These are phyloP conservation scores for Filobasidium wieringae DNA, from an alignment of 768 basidiomycete species.

Conservation along the genomic window DNA sequence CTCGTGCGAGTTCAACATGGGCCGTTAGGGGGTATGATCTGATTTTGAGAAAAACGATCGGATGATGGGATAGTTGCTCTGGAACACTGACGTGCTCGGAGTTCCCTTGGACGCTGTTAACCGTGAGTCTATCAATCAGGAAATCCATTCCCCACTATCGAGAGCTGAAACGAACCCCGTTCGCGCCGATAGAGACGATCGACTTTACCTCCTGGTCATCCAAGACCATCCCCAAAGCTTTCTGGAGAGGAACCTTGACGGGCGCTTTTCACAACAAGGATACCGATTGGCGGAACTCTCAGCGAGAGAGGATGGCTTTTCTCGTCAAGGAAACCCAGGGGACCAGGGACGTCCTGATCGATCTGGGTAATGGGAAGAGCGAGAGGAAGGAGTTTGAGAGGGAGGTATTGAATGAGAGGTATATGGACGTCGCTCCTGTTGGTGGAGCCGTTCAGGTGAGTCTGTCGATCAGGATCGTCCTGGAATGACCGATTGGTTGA, in stretches of 20 bases:
- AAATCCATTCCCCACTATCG: not conserved
- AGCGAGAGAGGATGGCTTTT: conserved; percentile 25
- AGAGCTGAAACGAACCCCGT: not conserved
- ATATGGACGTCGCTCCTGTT: conserved; percentile 26
- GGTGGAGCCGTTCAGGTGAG: conserved; percentile 30
- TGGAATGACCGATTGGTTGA: not conserved
- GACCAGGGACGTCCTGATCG: conserved; percentile 9
- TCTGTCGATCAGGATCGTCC: not conserved
- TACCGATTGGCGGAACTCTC: conserved; percentile 25
- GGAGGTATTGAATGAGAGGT: conserved; percentile 21
- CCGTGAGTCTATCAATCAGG: not conserved
- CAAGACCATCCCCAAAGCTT: conserved; percentile 24
- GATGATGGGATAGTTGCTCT: not conserved
- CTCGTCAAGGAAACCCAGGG: conserved; percentile 17
- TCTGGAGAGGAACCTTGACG: conserved; percentile 34
- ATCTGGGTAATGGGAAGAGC: conserved; percentile 10
- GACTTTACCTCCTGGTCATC: conserved; percentile 18
- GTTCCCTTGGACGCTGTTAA: conserved; percentile 8
- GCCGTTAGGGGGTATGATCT: too few relatives aligned
- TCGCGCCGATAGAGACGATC: conserved; percentile 17
- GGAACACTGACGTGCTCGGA: conserved; percentile 9
- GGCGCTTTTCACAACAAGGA: conserved; percentile 25
- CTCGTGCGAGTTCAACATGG: too few relatives aligned
- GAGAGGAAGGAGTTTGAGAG: conserved; percentile 13
- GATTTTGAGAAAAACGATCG: too few relatives aligned